A percentile compares a stretch with the other conserved stretches of the same genome.
Conservation (phyloP, 257 asterid species). For the Verbena officinalis region DNA sequence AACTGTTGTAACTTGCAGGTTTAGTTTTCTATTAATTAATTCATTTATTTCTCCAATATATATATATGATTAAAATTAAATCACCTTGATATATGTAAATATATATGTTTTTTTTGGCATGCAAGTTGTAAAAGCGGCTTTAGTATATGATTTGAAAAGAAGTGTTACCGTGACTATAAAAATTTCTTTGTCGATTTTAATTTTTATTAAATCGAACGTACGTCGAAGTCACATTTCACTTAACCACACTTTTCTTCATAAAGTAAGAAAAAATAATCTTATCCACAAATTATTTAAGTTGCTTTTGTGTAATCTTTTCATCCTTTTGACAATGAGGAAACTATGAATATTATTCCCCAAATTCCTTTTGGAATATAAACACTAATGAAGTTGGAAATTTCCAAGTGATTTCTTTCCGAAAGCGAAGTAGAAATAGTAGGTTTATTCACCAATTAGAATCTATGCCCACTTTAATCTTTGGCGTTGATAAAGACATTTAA, state of each 20-base stretch:
- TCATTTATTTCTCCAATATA: not conserved
- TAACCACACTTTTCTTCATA: too few relatives aligned
- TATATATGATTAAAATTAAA: not conserved
- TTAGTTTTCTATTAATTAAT: constrained; percentile 8
- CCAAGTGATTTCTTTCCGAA: not conserved
- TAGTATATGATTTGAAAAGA: not conserved
- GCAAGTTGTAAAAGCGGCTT: constrained; percentile 4
- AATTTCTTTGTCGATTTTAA: not conserved
- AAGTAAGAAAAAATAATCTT: too few relatives aligned
- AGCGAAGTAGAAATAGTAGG: not conserved
- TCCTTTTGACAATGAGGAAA: not conserved
- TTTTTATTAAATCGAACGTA: too few relatives aligned
- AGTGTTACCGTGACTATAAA: not conserved
- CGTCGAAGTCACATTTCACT: too few relatives aligned
- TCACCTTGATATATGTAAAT: too few relatives aligned
- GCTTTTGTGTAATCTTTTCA: constrained; percentile 3
- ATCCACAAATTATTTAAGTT: constrained; percentile 10
- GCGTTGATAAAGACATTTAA: not conserved
- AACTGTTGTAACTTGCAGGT: constrained; percentile 12
- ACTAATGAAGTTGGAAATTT: constrained; percentile 6
- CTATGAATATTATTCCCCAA: not conserved
- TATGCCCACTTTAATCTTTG: constrained; percentile 10
- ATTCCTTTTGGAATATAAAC: constrained; percentile 14
- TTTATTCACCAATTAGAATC: constrained; percentile 12
- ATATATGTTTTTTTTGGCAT: too few relatives aligned